Base-by-base conservation (phyloP, 164 flowering plant genomes). In the Magnolia kwangsiensis region DNA sequence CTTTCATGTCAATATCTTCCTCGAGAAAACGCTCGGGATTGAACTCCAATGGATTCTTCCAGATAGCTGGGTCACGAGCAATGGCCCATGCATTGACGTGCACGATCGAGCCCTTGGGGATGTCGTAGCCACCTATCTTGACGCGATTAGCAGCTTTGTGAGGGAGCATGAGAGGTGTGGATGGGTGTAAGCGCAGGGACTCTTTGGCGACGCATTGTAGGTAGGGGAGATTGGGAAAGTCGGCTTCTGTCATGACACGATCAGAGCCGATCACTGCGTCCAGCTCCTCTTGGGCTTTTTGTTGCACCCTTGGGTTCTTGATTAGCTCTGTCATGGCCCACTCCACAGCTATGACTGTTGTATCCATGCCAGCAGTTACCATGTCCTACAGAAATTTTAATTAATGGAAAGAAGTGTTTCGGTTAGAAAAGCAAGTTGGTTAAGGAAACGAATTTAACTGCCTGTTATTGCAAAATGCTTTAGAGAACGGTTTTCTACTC, bases 351-450 rank as follows among this genome's bases (percentile, higher is more conserved):
- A 85, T 83, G 6, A 82, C 71, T 21, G 80, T 82, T 14, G 88
- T 85, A 80, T 85, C 86, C 86, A 80, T 82, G 7, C 88, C 88
- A 2, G 86, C 88, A 16, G 83, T 80, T 31, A 85, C 82, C 88
- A 85, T 85, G 69, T 85, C 88, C 88, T 85, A 78, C 58, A 70
- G 9, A 64, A 19, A 18, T 21, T 64, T 55, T 10, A 19, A 20
- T 58, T 18, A 14, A 18, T 18, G 16, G 5, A 27, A 67, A 9
- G 13, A 14, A 18, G 13, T 67, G 29, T 29, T 67, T 1, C 6
- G 5, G 5, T 64, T 9, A 7, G 67, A 8, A 14, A 59, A 59
- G n/a, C 13, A 59, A 13, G 10, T 59, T 59, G 63, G 63, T 13
- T 10, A 10, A 13, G 16, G 63, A 59, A 13, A 59, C 19, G n/a